phyloP scores from a whole-genome alignment of 305 asterid species.

The Stenogyne calaminthoides region DNA sequence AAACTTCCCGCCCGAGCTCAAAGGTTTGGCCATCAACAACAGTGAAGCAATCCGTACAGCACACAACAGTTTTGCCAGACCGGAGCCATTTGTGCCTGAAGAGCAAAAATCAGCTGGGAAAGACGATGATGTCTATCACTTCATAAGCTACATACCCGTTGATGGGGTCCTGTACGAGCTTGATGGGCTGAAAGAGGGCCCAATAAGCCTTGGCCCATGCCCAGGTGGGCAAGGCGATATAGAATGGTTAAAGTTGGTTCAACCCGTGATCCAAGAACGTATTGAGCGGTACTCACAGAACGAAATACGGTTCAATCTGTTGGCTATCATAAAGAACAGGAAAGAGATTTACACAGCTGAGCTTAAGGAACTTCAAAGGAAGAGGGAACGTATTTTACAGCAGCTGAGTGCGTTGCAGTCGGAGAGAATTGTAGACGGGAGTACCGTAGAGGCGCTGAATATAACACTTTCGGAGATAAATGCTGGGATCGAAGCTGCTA shows the following conservation, averaged over 20 bases:
- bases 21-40: slow-evolving; percentile 92
- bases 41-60: slow-evolving; percentile 95
- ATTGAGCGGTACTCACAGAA: slow-evolving; percentile 82
- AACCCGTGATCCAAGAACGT: slow-evolving; percentile 87
- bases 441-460: slow-evolving; percentile 65
- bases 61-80: slow-evolving; percentile 92
- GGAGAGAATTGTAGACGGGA: slow-evolving; percentile 68
- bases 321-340: slow-evolving; percentile 89
- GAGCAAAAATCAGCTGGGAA: slow-evolving; percentile 80
- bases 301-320: slow-evolving; percentile 87
- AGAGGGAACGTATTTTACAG: slow-evolving; percentile 73
- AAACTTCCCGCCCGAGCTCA: slow-evolving; percentile 90
- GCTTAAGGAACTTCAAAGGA: slow-evolving; percentile 90
- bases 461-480: slow-evolving; percentile 63
- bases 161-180: slow-evolving; percentile 95
- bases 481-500: slow-evolving; percentile 77
- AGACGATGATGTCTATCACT: slow-evolving; percentile 94
- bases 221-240: slow-evolving; percentile 62
- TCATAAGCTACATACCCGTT: slow-evolving; percentile 91
- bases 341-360: slow-evolving; percentile 81
- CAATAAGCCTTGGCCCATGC: slow-evolving; percentile 86
- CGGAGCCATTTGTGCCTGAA: slow-evolving; percentile 89
- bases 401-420: slow-evolving; percentile 74
- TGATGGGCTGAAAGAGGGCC: slow-evolving; percentile 97
- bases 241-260: slow-evolving; percentile 77